Evolutionary conservation across 2,329 filamentous ascomycete genomes (phyloP), one percentile per base, ranked within the genome.

Genomic region (Zarea fungicola): DNA sequence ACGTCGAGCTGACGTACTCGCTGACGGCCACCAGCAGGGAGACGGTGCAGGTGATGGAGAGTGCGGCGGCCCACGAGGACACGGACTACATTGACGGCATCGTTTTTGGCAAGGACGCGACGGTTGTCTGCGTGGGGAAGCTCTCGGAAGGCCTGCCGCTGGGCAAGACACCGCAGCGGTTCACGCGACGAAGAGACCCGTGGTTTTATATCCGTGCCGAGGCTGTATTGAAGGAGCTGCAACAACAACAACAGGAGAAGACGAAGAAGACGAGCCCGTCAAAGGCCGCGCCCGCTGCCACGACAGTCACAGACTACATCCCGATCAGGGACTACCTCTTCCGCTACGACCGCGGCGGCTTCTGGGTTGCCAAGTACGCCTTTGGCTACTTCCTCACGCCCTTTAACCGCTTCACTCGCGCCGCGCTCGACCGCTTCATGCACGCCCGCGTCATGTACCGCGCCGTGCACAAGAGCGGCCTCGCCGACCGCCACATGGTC

Each of bases 141-240:
- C 66, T 86, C 14, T 73, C 74, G 1, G 69, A 85, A 43, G 60
- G 67, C 0, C 52, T 72, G 0, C 72, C 72, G 0, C 48, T 60
- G 0, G 65, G 62, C 1, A 51, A 54, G 3, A 61, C 60, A 37
- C 56, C 67, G 1, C 66, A 65, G 21, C 69, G 61, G 0, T 85
- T 88, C 62, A 77, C 75, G n/a, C 69, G 76, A 10, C 67, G 76
- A 0, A 63, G 62, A 4, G 85, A 90, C 55, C 80, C 83, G 0
- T 90, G 85, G 87, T 88, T 87, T 60, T 89, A 88, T 52, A 67
- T 89, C 3, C 84, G 86, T 54, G 84, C 78, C 1, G 65, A 79
- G 54, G 63, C 72, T n/a, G 60, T 63, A 31, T 56, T 62, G 52
- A 63, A 62, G 50, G 51, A 55, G 37, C 53, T 69, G 10, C 45